These are phyloP conservation scores for Volvariella surrecta DNA, from an alignment of 1,284 basidiomycete species.

Conservation along the genomic window DNA sequence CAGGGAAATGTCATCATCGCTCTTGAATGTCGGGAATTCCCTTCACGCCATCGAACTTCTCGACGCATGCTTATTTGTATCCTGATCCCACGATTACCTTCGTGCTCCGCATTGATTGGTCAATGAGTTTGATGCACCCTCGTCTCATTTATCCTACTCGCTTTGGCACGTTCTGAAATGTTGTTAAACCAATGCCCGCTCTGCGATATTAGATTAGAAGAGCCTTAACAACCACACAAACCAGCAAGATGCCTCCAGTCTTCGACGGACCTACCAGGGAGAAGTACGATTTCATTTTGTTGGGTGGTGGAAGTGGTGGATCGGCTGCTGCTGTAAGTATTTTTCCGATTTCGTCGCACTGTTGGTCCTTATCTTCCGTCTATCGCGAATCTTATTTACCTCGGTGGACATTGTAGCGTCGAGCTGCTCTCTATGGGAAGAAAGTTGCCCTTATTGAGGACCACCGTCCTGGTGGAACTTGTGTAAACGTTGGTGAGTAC, in stretches of 20 bases:
- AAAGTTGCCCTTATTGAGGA: conserved; percentile 90
- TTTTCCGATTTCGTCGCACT: not conserved
- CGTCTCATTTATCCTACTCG: too few relatives aligned
- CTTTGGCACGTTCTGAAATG: too few relatives aligned
- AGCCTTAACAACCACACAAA: conserved; percentile 15
- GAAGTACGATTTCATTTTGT: conserved; percentile 73
- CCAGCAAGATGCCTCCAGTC: conserved; percentile 57
- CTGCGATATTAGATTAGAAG: conserved; percentile 7
- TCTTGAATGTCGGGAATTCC: too few relatives aligned
- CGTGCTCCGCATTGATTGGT: too few relatives aligned
- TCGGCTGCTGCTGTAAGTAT: conserved; percentile 63
- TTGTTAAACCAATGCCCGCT: too few relatives aligned
- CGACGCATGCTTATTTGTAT: too few relatives aligned
- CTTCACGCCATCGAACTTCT: too few relatives aligned
- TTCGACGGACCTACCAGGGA: conserved; percentile 48
- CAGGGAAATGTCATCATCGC: too few relatives aligned
- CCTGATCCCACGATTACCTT: too few relatives aligned
- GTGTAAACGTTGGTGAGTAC: conserved; percentile 85
- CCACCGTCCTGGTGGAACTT: conserved; percentile 85
- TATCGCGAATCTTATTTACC: too few relatives aligned
- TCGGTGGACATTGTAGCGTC: conserved; percentile 40
- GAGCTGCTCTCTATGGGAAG: conserved; percentile 89
- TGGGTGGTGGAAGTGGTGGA: conserved; percentile 83
- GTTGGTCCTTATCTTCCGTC: not conserved
- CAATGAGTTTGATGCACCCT: too few relatives aligned